Percentiles rank a stretch among this genome's conserved stretches.
Evolutionary conservation across 371 early-diverging fungal genomes (phyloP).

Genomic region (Mortierella sp.): DNA sequence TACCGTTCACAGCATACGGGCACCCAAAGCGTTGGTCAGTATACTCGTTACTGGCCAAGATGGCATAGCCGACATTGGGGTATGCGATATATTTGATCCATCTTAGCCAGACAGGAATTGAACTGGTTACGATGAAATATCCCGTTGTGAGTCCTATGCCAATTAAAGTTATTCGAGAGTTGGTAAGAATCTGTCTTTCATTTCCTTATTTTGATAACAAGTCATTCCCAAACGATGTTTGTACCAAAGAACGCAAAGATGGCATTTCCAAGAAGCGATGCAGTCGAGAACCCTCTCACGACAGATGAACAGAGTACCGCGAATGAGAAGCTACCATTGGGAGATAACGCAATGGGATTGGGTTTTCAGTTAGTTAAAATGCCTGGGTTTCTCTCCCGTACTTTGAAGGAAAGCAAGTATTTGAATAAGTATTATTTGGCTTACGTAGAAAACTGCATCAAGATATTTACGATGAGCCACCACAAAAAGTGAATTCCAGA

Average conservation of each 20-base stretch:
- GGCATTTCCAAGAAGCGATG: slow-evolving; percentile 42
- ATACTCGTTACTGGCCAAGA: slow-evolving; percentile 50
- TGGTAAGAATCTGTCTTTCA: not conserved
- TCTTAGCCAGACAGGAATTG: slow-evolving; percentile 48
- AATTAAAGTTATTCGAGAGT: not conserved
- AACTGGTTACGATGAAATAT: slow-evolving; percentile 44
- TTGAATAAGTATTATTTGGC: not conserved
- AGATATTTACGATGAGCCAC: slow-evolving; percentile 43
- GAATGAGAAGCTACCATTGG: slow-evolving; percentile 28
- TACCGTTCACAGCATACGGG: slow-evolving; percentile 23
- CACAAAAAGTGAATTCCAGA: slow-evolving; percentile 35
- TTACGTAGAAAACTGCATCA: slow-evolving; percentile 50
- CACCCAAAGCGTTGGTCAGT: slow-evolving; percentile 40
- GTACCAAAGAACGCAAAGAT: slow-evolving; percentile 54
- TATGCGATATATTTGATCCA: slow-evolving; percentile 50
- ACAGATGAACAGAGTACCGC: slow-evolving; percentile 35
- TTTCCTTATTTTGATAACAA: not conserved
- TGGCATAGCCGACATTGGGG: slow-evolving; percentile 27
- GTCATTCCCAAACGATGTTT: not conserved
- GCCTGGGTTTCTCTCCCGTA: too few relatives aligned
- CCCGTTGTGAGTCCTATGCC: slow-evolving; percentile 43
- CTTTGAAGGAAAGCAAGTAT: too few relatives aligned
- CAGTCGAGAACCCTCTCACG: slow-evolving; percentile 44
- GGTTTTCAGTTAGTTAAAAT: too few relatives aligned
- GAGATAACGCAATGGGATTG: too few relatives aligned